These are phyloP conservation scores for Pyrenochaeta sp. DNA, from an alignment of 2,329 filamentous ascomycete species.

Conservation along the genomic window DNA sequence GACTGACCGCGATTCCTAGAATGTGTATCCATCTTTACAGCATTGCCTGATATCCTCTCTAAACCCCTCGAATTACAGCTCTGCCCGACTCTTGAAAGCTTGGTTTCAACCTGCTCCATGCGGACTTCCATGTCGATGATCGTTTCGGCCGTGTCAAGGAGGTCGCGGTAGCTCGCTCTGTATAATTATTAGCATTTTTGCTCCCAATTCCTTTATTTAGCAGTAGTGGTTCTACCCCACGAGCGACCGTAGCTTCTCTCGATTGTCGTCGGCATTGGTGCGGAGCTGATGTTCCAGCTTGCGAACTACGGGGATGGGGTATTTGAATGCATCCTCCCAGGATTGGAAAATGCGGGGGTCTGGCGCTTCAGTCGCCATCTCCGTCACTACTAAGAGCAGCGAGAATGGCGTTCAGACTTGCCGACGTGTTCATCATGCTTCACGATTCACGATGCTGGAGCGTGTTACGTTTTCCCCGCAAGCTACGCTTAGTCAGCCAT, in stretches of 20 bases:
- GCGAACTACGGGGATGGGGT: constrained; percentile 69
- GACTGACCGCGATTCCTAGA: constrained; percentile 53
- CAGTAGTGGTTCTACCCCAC: constrained; percentile 63
- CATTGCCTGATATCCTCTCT: constrained; percentile 70
- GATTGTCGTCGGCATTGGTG: constrained; percentile 68
- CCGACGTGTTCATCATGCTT: constrained; percentile 1
- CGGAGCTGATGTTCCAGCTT: constrained; percentile 71
- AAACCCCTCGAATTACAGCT: constrained; percentile 78
- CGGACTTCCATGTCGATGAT: constrained; percentile 88
- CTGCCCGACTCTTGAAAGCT: constrained; percentile 75
- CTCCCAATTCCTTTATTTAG: not conserved
- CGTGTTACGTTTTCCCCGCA: constrained; percentile 12
- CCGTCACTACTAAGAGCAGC: constrained; percentile 3
- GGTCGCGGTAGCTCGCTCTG: constrained; percentile 79
- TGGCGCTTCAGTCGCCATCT: constrained; percentile 64
- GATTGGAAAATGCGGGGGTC: constrained; percentile 65
- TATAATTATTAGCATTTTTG: constrained; percentile 9
- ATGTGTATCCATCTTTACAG: constrained; percentile 58
- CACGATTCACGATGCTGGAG: not conserved
- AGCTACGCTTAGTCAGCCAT: constrained; percentile 22
- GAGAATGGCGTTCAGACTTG: constrained; percentile 1
- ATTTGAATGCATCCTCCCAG: constrained; percentile 74
- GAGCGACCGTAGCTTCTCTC: constrained; percentile 70
- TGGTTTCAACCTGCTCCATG: constrained; percentile 76
- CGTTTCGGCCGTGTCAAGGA: constrained; percentile 90